phyloP scores from a whole-genome alignment of 805 yeast species.

The Cyberlindnera americana region DNA sequence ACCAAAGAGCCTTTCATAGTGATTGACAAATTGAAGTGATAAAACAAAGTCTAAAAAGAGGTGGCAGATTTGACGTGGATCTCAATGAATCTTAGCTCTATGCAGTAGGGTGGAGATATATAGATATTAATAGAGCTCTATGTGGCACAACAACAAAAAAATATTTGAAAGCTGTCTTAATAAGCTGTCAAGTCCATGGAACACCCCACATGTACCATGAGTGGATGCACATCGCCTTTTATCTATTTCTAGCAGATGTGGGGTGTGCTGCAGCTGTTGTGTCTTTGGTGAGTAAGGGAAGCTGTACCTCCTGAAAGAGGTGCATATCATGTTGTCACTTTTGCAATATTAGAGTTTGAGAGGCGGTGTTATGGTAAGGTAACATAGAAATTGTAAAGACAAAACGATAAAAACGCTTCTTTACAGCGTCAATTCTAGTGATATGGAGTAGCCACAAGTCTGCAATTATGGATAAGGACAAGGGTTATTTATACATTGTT shows the following conservation, averaged over 20 bases:
- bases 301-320: too few species aligned
- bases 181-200: too few species aligned
- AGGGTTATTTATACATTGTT: neutral
- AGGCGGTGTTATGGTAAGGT: neutral
- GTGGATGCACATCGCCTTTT: neutral
- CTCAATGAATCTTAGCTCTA: slow-evolving; percentile 1
- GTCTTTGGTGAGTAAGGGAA: too few species aligned
- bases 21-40: slow-evolving; percentile 14
- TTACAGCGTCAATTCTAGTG: neutral
- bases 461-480: neutral
- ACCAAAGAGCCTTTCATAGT: slow-evolving; percentile 14
- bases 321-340: slow-evolving; percentile 5
- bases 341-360: neutral
- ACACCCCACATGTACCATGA: neutral
- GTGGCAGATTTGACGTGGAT: neutral
- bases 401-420: too few species aligned
- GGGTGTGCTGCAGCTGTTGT: too few species aligned
- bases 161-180: too few species aligned
- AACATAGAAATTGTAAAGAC: too few species aligned
- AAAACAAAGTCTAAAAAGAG: too few species aligned
- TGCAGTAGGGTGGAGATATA: neutral
- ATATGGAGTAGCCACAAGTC: neutral
- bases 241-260: neutral
- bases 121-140: neutral
- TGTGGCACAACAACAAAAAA: too few species aligned